Evolutionary conservation across 1,139 yeast species (phyloP), one percentile per base, ranked within the genome.

Genomic region (Magnusiomyces clavatus): DNA sequence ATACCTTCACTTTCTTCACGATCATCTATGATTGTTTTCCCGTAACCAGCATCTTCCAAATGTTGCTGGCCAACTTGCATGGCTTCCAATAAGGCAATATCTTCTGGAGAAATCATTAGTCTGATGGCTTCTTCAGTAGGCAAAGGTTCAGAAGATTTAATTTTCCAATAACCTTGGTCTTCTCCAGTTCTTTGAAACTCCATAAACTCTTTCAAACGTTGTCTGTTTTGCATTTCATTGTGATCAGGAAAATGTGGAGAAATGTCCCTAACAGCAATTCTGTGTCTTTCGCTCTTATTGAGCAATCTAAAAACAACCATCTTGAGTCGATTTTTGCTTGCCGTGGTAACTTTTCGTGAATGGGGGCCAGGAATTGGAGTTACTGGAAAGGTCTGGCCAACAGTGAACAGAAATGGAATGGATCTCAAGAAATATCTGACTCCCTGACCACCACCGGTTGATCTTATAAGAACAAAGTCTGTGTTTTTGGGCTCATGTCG

Each of bases 341-440:
- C 90, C 8, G 96, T 86, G 0, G 98, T 90, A 14, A 90, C 97
- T 63, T 89, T 89, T 67, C 98, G 80, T 1, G 97, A 88, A 66
- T 94, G 97, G 1, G 99, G 98, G 1, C 97, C 97, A 1, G 98
- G 98, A 19, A 94, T 84, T 64, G 89, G 96, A 49, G 86, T 85
- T 2, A 89, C 96, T 0, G 98, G 98, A 61, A 88, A 83, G 0
- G 88, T 78, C 65, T 94, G 96, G 0, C 99, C 99, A 6, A 90
- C 96, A 0, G 88, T 82, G 66, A 88, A 92, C 51, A 86, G 63
- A 63, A 83, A 82, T 53, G 84, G 83, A 41, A 92, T 76, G 24
- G 77, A 76, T 57, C 95, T 76, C 58, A 94, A 65, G 56, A 66
- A 78, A 61, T 74, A 82, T 51, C 76, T 80, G 80, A 61, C 84